These are phyloP conservation scores for Claviceps capensis DNA, from an alignment of 2,329 filamentous ascomycete species.

Conservation along the genomic window DNA sequence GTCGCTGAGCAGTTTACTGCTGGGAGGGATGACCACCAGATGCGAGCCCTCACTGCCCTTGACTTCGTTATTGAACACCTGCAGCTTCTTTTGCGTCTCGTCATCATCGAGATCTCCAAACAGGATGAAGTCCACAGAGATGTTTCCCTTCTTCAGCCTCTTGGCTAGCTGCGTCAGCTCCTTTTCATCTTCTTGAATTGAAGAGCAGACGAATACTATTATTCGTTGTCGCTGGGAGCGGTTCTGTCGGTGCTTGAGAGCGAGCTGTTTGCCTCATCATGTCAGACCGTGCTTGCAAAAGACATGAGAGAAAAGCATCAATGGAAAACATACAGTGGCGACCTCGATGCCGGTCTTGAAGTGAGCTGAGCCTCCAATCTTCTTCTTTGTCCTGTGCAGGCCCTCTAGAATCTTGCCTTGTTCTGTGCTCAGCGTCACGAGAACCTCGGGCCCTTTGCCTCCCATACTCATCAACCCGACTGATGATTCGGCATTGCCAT, in stretches of 20 bases:
- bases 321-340: conserved; percentile 56
- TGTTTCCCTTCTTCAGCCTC: conserved; percentile 97
- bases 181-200: conserved; percentile 80
- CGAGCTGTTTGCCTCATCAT: conserved; percentile 47
- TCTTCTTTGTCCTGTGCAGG: conserved; percentile 74
- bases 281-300: background rate
- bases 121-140: conserved; percentile 85
- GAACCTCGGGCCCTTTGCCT: conserved; percentile 89
- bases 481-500: conserved; percentile 90
- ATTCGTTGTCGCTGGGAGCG: conserved; percentile 94
- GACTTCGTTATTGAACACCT: conserved; percentile 85
- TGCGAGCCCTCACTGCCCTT: conserved; percentile 86
- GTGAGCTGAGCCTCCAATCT: conserved; percentile 81
- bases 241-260: conserved; percentile 95
- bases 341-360: conserved; percentile 92
- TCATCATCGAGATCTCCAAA: conserved; percentile 91
- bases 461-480: conserved; percentile 99
- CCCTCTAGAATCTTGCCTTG: conserved; percentile 91
- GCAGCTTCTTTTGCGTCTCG: conserved; percentile 78
- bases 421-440: conserved; percentile 91
- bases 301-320: background rate
- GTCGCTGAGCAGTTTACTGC: conserved; percentile 83
- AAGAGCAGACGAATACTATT: conserved; percentile 92
- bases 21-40: conserved; percentile 79
- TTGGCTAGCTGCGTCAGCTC: conserved; percentile 79